Evolutionary conservation across 192 early-diverging fungal species (phyloP).

Genomic region (Geosiphon pyriformis): DNA sequence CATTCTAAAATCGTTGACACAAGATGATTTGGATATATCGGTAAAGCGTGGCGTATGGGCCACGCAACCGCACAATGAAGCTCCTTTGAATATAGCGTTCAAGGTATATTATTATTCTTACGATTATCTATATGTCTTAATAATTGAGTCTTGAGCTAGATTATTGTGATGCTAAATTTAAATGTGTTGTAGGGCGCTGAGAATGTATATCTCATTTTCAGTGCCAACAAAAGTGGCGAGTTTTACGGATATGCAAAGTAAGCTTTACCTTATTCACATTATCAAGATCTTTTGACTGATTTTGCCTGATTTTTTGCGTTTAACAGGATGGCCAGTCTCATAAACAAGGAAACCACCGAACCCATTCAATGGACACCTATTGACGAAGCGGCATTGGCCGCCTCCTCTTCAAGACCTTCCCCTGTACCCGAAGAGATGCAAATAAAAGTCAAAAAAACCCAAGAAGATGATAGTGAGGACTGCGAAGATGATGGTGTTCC

Average conservation of each 20-base stretch:
- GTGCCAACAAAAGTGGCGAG: constrained; percentile 49
- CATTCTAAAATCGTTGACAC: constrained; percentile 43
- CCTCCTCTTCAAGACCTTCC: constrained; percentile 23
- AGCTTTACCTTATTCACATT: neutral
- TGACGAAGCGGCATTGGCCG: constrained; percentile 28
- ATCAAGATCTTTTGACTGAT: neutral
- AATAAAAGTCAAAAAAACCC: constrained; percentile 26
- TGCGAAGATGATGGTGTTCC: constrained; percentile 30
- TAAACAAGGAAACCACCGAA: constrained; percentile 28
- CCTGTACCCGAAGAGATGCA: constrained; percentile 32
- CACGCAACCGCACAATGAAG: constrained; percentile 44
- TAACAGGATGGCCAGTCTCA: constrained; percentile 32
- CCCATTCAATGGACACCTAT: constrained; percentile 28
- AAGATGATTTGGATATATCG: constrained; percentile 48
- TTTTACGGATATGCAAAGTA: constrained; percentile 48
- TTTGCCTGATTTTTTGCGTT: neutral
- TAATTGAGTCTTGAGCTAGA: no score
- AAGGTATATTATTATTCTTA: constrained; percentile 21
- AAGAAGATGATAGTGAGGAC: constrained; percentile 31
- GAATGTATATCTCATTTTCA: constrained; percentile 45
- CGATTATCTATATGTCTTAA: no score
- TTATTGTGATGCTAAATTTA: no score
- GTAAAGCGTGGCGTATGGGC: constrained; percentile 45
- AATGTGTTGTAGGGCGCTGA: constrained; percentile 31
- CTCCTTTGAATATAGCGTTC: constrained; percentile 43